Evolutionary conservation across 1,284 basidiomycete species (phyloP).

Genomic region (Sanghuangporus weigelae): DNA sequence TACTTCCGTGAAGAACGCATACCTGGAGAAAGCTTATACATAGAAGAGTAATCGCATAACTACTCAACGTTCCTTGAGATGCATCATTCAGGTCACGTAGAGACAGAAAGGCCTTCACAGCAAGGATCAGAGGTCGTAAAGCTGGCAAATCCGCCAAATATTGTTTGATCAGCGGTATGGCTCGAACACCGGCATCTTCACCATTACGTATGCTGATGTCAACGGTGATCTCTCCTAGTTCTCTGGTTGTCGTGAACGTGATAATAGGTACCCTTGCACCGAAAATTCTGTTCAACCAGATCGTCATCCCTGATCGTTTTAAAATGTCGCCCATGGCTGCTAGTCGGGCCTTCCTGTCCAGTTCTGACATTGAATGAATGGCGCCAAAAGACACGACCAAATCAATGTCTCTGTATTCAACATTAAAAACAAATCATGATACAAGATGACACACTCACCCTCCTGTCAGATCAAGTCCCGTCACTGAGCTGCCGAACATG

Average conservation of each 20-base stretch:
- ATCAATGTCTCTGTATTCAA: conserved; percentile 30
- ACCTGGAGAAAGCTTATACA: conserved; percentile 76
- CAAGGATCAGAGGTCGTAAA: conserved; percentile 57
- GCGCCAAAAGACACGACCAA: conserved; percentile 23
- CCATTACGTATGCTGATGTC: conserved; percentile 65
- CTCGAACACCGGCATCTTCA: conserved; percentile 50
- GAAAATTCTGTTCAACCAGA: conserved; percentile 14
- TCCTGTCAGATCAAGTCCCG: conserved; percentile 59
- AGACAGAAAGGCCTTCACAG: conserved; percentile 67
- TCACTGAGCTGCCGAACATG: conserved; percentile 62
- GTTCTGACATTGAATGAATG: background rate
- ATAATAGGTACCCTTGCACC: conserved; percentile 53
- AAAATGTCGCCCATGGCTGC: conserved; percentile 7
- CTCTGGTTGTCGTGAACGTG: conserved; percentile 47
- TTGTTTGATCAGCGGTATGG: conserved; percentile 51
- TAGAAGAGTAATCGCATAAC: conserved; percentile 69
- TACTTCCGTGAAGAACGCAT: conserved; percentile 16
- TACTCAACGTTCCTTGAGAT: conserved; percentile 65
- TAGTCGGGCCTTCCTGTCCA: conserved; percentile 9
- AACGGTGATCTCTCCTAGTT: conserved; percentile 48
- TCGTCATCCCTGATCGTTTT: conserved; percentile 8
- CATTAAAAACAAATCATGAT: background rate
- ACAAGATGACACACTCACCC: conserved; percentile 38
- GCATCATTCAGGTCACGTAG: conserved; percentile 70
- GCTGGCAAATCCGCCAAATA: conserved; percentile 59